Evolutionary conservation across 2,329 filamentous ascomycete species (phyloP).

Genomic region (Xylariales sp.): DNA sequence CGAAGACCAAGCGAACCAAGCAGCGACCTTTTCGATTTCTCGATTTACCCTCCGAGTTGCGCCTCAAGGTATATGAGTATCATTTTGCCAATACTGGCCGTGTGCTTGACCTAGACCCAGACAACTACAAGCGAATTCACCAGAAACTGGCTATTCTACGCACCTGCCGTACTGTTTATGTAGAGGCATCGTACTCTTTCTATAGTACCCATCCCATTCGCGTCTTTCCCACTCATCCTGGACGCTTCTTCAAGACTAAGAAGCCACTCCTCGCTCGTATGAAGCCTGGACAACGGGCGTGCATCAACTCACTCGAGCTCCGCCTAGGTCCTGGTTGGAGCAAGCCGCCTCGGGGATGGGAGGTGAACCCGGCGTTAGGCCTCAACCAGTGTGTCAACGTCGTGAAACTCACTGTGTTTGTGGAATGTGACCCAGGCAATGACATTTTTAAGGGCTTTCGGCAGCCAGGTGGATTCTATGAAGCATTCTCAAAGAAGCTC

Average conservation of each 20-base stretch:
- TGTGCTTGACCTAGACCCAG: conserved; percentile 74
- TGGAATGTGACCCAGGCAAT: conserved; percentile 78
- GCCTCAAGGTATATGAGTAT: conserved; percentile 74
- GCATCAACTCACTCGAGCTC: conserved; percentile 73
- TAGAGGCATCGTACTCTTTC: conserved; percentile 73
- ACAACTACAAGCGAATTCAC: conserved; percentile 72
- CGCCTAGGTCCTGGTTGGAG: conserved; percentile 79
- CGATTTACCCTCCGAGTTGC: conserved; percentile 74
- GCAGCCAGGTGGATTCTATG: conserved; percentile 75
- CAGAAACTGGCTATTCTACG: conserved; percentile 70
- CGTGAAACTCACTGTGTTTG: conserved; percentile 71
- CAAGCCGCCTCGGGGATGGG: conserved; percentile 76
- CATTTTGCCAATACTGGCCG: conserved; percentile 66
- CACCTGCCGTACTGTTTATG: conserved; percentile 69
- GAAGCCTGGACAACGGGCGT: conserved; percentile 67
- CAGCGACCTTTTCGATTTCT: conserved; percentile 71
- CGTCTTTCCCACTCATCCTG: conserved; percentile 73
- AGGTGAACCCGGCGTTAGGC: conserved; percentile 72
- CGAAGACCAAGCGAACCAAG: conserved; percentile 50
- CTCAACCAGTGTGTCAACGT: conserved; percentile 71
- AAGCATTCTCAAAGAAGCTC: conserved; percentile 70
- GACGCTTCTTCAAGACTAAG: conserved; percentile 78
- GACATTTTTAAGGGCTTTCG: conserved; percentile 75
- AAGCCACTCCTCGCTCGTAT: conserved; percentile 76
- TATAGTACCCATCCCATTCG: conserved; percentile 73